phyloP scores from a whole-genome alignment of 2,329 filamentous ascomycete species.

The Cladosporium oxysporum region DNA sequence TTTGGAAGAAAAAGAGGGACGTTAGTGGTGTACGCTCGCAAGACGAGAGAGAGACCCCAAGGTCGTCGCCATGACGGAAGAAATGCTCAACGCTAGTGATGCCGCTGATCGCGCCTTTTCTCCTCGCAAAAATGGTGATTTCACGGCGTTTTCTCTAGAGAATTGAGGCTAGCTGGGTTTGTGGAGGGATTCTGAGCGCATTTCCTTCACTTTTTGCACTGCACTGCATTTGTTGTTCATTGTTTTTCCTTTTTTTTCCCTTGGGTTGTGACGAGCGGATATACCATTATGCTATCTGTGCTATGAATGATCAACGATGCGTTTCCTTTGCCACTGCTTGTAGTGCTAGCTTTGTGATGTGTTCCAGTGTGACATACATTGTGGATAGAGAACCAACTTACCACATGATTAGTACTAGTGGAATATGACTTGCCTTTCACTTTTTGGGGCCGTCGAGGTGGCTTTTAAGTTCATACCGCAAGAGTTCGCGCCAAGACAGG shows the following conservation, averaged over 20 bases:
- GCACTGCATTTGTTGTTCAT: background rate
- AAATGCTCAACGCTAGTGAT: background rate
- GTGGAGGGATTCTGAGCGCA: constrained; percentile 1
- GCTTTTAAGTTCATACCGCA: constrained; percentile 1
- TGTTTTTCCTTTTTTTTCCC: background rate
- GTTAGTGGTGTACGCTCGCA: constrained; percentile 3
- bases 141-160: constrained; percentile 5
- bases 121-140: constrained; percentile 2
- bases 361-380: background rate
- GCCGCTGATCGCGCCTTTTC: background rate
- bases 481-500: constrained; percentile 8
- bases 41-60: constrained; percentile 2
- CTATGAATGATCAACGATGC: constrained; percentile 21
- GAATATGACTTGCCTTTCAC: background rate
- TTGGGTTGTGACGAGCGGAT: constrained; percentile 20
- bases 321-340: background rate
- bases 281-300: constrained; percentile 20
- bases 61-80: constrained; percentile 9
- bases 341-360: background rate
- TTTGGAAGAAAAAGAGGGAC: constrained; percentile 39
- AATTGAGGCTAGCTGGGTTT: background rate
- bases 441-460: background rate
- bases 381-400: background rate
- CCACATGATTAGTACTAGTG: background rate
- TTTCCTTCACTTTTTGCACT: constrained; percentile 3